phyloP scores from a whole-genome alignment of 108 stramenopile species.

The Fistulifera pelliculosa region DNA sequence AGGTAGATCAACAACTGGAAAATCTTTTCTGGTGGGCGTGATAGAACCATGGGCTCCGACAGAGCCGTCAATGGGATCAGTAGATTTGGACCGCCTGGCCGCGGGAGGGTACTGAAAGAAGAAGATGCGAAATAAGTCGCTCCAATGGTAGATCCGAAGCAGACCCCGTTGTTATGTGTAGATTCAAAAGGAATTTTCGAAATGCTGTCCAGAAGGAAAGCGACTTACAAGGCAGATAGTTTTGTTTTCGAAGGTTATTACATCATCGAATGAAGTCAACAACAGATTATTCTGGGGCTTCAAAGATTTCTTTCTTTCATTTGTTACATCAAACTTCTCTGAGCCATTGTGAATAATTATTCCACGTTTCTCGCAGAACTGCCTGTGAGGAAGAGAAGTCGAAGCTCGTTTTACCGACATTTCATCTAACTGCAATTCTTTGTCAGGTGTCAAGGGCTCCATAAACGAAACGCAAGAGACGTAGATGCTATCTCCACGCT shows the following conservation, averaged over 20 bases:
- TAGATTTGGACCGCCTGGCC: constrained; percentile 68
- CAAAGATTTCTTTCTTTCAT: not conserved
- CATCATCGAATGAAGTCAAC: constrained; percentile 63
- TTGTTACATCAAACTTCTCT: too few relatives aligned
- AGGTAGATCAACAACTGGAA: constrained; percentile 67
- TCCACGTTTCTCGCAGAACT: constrained; percentile 29
- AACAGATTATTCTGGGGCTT: constrained; percentile 20
- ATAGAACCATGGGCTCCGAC: constrained; percentile 65
- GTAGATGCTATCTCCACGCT: constrained; percentile 72
- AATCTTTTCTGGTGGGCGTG: constrained; percentile 64
- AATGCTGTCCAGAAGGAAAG: constrained; percentile 84
- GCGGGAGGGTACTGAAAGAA: constrained; percentile 69
- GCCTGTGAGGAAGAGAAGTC: constrained; percentile 59
- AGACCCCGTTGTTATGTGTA: constrained; percentile 66
- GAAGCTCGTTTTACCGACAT: constrained; percentile 42
- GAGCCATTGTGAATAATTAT: not conserved
- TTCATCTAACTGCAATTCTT: constrained; percentile 38
- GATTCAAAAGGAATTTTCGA: constrained; percentile 69
- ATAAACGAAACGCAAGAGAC: constrained; percentile 83
- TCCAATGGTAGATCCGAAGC: constrained; percentile 70
- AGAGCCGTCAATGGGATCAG: constrained; percentile 67
- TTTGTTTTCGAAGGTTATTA: constrained; percentile 80
- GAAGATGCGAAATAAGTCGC: constrained; percentile 73
- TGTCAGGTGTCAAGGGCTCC: constrained; percentile 57
- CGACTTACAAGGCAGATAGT: constrained; percentile 77